Percentiles rank a stretch among this genome's conserved stretches.
phyloP scores from a whole-genome alignment of 2,329 filamentous ascomycete species.

The Chaetoscypha palmicola region DNA sequence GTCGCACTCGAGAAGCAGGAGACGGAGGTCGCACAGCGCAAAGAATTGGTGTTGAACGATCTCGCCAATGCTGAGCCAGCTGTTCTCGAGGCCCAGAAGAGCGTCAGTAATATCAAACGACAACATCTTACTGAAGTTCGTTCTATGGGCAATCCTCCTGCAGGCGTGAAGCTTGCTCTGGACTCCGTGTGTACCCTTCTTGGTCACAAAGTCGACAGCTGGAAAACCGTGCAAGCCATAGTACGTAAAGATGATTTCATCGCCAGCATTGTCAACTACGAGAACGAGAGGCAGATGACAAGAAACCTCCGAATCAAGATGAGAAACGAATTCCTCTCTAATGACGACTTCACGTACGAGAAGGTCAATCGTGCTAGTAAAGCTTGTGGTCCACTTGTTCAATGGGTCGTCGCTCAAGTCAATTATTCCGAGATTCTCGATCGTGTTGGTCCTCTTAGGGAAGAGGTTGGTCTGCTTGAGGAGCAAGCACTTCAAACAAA shows the following conservation, averaged over 20 bases:
- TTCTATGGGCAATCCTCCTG: slow-evolving; percentile 89
- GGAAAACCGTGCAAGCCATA: slow-evolving; percentile 85
- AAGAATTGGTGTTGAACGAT: slow-evolving; percentile 78
- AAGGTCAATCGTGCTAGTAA: slow-evolving; percentile 94
- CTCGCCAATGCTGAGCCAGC: slow-evolving; percentile 88
- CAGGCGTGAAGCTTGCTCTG: slow-evolving; percentile 82
- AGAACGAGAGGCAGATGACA: slow-evolving; percentile 95
- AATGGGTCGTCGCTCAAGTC: slow-evolving; percentile 96
- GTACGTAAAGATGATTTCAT: slow-evolving; percentile 95
- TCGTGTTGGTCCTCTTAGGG: slow-evolving; percentile 82
- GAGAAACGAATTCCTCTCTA: slow-evolving; percentile 84
- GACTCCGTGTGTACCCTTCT: slow-evolving; percentile 95
- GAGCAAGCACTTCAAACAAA: slow-evolving; percentile 86
- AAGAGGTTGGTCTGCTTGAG: slow-evolving; percentile 82
- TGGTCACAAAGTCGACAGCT: slow-evolving; percentile 81
- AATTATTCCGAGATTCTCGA: slow-evolving; percentile 97
- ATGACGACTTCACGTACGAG: slow-evolving; percentile 93
- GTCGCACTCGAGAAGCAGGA: slow-evolving; percentile 83
- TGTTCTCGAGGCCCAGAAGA: slow-evolving; percentile 85
- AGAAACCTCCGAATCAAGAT: slow-evolving; percentile 74
- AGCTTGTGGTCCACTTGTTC: slow-evolving; percentile 91
- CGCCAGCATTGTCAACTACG: slow-evolving; percentile 92
- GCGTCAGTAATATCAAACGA: slow-evolving; percentile 96
- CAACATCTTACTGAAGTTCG: slow-evolving; percentile 96
- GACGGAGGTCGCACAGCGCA: slow-evolving; percentile 73